Conservation (phyloP, 2,329 filamentous ascomycete species). For the Fusarium sambucinum region DNA sequence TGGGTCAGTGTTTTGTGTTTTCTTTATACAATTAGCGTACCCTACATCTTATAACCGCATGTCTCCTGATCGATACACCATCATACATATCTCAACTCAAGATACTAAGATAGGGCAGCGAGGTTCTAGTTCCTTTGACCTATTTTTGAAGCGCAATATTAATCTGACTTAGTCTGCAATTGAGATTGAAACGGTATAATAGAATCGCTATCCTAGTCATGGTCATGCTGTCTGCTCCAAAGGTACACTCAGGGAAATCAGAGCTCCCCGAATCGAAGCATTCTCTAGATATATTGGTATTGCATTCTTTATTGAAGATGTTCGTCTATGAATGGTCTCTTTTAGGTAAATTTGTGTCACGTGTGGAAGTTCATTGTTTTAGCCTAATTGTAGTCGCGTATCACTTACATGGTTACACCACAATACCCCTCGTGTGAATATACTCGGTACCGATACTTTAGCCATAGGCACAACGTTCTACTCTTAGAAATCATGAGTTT, state of each 20-base stretch:
- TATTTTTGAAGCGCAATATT: too few species aligned
- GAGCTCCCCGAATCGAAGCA: background rate
- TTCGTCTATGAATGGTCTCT: background rate
- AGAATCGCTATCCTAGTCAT: background rate
- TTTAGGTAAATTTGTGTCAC: conserved; percentile 8
- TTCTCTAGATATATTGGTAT: background rate
- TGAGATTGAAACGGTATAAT: background rate
- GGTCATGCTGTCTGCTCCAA: background rate
- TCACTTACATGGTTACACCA: background rate
- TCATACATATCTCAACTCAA: background rate
- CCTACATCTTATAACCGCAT: background rate
- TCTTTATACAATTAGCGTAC: background rate
- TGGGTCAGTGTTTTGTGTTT: background rate
- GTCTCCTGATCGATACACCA: too few species aligned
- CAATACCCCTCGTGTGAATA: background rate
- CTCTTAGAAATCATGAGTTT: conserved; percentile 24
- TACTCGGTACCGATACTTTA: background rate
- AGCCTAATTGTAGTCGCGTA: conserved; percentile 17
- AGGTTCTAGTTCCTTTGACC: background rate
- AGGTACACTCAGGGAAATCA: background rate
- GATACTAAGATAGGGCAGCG: background rate
- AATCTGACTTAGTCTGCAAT: background rate
- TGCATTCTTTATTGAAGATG: background rate
- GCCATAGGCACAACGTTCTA: too few species aligned
- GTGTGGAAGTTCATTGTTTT: conserved; percentile 16